Base-by-base conservation (phyloP, 2,329 filamentous ascomycete species). In the Beauveria sp. region DNA sequence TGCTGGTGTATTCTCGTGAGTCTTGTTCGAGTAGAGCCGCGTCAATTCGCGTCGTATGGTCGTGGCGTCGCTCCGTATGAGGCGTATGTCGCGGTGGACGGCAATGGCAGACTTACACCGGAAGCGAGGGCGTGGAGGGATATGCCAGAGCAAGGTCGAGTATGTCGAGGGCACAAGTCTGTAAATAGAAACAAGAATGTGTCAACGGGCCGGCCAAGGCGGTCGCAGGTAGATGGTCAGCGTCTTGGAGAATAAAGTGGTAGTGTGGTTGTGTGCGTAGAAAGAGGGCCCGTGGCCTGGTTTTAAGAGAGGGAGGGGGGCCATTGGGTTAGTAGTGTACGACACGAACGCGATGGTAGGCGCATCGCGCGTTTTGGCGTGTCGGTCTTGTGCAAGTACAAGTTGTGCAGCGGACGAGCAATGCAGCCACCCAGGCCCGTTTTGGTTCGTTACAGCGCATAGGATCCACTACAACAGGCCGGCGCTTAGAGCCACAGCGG, bases 261-360 rank as follows among this genome's bases (percentile, higher is more conserved):
- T 18, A 52, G 52, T 54, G 40, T 45, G 12, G 56, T 57, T 57
- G 50, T 51, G 56, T 40, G 55, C 26, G 43, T 30, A 59, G 54
- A 56, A 49, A 47, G 58, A 58, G 58, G 62, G 43, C 62, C 40
- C 30, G 51, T 22, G 20, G 26, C 18, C 45, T 49, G 50, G 50
- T 60, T 63, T 63, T 63, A 63, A 58, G 58, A 63, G 52, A 49
- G 58, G n/a, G 50, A 46, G 50, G 61, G 61, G 50, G 55, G n/a
- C 28, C 28, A 30, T 38, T 38, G 34, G 34, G 34, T 38, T 38
- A 38, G 34, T 46, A 38, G 58, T 54, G 42, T 55, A 45, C 22
- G 57, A 60, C 62, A 60, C 57, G 52, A 46, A 60, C 53, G 60
- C 61, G 61, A 60, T 59, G 61, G 49, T 47, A 40, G 54, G 46